Conservation (phyloP, 2,329 filamentous ascomycete species). For the Claviceps cyperi region DNA sequence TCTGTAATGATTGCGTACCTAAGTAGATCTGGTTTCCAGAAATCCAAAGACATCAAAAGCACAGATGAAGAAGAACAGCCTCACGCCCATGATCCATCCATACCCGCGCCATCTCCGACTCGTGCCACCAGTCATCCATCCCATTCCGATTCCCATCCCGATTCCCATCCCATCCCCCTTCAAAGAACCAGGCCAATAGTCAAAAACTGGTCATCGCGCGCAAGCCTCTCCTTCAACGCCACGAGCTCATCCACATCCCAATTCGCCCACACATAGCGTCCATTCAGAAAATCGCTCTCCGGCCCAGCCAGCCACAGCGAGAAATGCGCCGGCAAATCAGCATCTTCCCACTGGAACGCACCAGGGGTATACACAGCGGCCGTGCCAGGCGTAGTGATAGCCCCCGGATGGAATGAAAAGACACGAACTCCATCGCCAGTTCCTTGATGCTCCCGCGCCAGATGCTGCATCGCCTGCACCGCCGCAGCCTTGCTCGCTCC, state of each 20-base stretch:
- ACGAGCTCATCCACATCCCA: conserved; percentile 1
- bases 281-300: not conserved
- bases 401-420: not conserved
- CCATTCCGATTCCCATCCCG: not conserved
- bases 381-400: not conserved
- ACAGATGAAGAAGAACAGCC: no score
- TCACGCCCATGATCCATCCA: no score
- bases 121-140: no score
- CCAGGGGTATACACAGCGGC: not conserved
- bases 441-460: not conserved
- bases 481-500: conserved; percentile 1
- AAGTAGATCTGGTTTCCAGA: no score
- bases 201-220: not conserved
- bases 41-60: no score
- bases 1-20: no score
- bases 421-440: not conserved
- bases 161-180: not conserved
- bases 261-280: not conserved
- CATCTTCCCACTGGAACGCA: not conserved
- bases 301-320: conserved; percentile 1
- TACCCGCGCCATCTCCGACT: no score
- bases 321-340: not conserved
- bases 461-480: conserved; percentile 1
- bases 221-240: not conserved
- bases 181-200: not conserved